Evolutionary conservation across 192 early-diverging fungal species (phyloP).

Genomic region (Podila epicladia): DNA sequence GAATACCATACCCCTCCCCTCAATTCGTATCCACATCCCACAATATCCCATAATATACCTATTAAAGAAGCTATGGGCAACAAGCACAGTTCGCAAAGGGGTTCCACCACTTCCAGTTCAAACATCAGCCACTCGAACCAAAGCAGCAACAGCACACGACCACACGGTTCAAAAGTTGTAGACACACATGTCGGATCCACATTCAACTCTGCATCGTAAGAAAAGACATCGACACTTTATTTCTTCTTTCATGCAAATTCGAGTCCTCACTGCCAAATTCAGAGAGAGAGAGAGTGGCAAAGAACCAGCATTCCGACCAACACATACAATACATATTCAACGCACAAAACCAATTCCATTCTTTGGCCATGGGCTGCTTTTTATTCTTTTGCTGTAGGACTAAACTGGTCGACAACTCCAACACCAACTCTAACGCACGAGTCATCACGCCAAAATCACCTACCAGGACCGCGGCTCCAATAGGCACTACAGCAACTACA

Average conservation of each 20-base stretch:
- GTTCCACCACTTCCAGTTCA: too few relatives aligned
- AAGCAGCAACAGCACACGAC: background rate
- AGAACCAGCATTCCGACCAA: too few relatives aligned
- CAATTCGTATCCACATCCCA: background rate
- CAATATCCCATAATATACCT: background rate
- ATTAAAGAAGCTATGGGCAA: constrained; percentile 28
- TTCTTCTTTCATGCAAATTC: background rate
- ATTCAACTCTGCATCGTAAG: constrained; percentile 3
- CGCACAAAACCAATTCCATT: too few relatives aligned
- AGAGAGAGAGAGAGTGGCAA: too few relatives aligned
- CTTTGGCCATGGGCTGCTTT: too few relatives aligned
- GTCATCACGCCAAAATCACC: constrained; percentile 12
- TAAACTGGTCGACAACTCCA: background rate
- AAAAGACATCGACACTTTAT: background rate
- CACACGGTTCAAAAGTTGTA: background rate
- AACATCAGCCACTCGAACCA: background rate
- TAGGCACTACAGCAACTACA: background rate
- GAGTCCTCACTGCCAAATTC: background rate
- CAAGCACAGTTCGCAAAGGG: constrained; percentile 22
- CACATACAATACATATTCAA: too few relatives aligned
- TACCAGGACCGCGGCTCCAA: constrained; percentile 7
- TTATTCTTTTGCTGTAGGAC: background rate
- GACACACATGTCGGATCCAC: constrained; percentile 1
- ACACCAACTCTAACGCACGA: background rate
- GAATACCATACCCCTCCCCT: background rate